These are phyloP conservation scores for Thielaviopsis ethacetica DNA, from an alignment of 2,329 filamentous ascomycete genomes.

Conservation along the genomic window DNA sequence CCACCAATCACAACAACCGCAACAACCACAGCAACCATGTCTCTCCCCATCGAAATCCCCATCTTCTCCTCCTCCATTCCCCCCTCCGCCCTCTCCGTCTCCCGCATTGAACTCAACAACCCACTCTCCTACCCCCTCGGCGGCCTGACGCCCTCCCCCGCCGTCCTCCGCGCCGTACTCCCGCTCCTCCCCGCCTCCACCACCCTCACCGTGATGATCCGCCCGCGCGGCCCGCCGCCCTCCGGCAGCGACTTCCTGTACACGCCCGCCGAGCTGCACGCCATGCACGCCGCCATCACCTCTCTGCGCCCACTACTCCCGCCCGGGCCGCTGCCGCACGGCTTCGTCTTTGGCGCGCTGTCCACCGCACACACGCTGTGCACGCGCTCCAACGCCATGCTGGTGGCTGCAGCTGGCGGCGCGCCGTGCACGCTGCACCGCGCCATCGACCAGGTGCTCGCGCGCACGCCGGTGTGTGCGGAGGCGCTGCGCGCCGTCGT, in stretches of 20 bases:
- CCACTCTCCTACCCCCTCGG: slow-evolving; percentile 31
- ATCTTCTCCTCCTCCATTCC: slow-evolving; percentile 31
- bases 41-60: slow-evolving; percentile 31
- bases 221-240: slow-evolving; percentile 26
- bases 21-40: slow-evolving; percentile 13
- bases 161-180: slow-evolving; percentile 20
- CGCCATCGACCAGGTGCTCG: slow-evolving; percentile 35
- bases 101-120: slow-evolving; percentile 38
- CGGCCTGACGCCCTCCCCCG: slow-evolving; percentile 32
- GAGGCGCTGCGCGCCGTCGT: slow-evolving; percentile 18
- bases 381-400: slow-evolving; percentile 20
- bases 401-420: slow-evolving; percentile 27
- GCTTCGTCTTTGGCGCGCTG: slow-evolving; percentile 7
- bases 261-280: slow-evolving; percentile 19
- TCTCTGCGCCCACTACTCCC: slow-evolving; percentile 19
- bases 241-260: slow-evolving; percentile 10
- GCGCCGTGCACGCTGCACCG: slow-evolving; percentile 36
- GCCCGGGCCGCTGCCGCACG: neutral
- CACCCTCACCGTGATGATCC: slow-evolving; percentile 36
- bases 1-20: neutral
- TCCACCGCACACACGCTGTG: slow-evolving; percentile 17
- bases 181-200: neutral
- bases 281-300: slow-evolving; percentile 27
- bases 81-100: slow-evolving; percentile 27
- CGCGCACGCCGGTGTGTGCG: slow-evolving; percentile 11